phyloP scores from a whole-genome alignment of 257 asterid species.

The Echites panduratus region DNA sequence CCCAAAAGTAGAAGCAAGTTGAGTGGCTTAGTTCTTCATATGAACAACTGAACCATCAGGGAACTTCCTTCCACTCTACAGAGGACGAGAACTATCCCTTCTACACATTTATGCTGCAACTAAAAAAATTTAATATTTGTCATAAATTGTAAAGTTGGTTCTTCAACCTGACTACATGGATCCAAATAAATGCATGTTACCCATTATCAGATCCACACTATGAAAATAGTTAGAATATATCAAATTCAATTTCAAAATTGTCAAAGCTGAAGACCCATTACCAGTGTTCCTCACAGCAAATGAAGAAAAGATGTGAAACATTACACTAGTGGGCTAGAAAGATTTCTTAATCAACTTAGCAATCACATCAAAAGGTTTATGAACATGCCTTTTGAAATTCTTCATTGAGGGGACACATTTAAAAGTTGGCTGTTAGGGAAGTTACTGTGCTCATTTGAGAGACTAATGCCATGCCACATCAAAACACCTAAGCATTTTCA shows the following conservation, averaged over 20 bases:
- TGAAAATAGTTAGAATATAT: too few relatives aligned
- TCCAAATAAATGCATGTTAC: not conserved
- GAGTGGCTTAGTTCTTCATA: not conserved
- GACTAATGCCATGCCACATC: not conserved
- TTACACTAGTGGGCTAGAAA: not conserved
- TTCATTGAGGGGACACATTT: not conserved
- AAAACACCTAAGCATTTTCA: not conserved
- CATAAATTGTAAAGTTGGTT: not conserved
- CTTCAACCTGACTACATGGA: not conserved
- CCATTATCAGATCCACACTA: not conserved
- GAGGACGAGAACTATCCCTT: not conserved
- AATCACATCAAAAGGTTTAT: not conserved
- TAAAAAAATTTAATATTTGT: not conserved
- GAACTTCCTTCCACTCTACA: not conserved
- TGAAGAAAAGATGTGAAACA: not conserved
- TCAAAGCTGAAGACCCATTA: not conserved
- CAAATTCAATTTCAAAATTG: not conserved
- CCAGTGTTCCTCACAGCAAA: not conserved
- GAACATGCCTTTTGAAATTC: not conserved
- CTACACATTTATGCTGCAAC: not conserved
- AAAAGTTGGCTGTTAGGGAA: not conserved
- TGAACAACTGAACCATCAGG: not conserved
- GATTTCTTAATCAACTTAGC: not conserved
- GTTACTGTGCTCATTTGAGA: not conserved
- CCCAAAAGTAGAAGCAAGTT: not conserved